Evolutionary conservation across 306 rosid genomes (phyloP).

Genomic region (Sophora flavescens): DNA sequence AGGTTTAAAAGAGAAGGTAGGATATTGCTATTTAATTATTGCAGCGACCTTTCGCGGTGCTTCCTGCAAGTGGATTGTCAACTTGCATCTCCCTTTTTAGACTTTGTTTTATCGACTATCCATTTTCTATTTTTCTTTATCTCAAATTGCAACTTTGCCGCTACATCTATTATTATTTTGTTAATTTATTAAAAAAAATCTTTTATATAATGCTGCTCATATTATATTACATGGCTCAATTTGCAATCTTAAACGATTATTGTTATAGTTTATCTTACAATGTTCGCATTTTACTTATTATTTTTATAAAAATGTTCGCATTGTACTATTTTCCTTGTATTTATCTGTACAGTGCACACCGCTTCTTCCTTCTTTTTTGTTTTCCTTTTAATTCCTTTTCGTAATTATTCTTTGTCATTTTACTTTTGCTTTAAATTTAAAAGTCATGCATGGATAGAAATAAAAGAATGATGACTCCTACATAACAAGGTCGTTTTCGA

Average conservation of each 20-base stretch:
- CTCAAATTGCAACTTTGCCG: constrained; percentile 53
- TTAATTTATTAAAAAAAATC: too few relatives aligned
- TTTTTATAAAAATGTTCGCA: background rate
- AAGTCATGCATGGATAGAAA: constrained; percentile 24
- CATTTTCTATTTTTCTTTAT: constrained; percentile 43
- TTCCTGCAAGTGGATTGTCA: constrained; percentile 88
- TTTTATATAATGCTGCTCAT: too few relatives aligned
- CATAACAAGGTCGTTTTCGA: constrained; percentile 27
- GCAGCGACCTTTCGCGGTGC: constrained; percentile 62
- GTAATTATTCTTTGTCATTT: background rate
- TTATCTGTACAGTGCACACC: constrained; percentile 10
- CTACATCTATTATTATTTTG: background rate
- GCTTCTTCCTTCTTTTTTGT: background rate
- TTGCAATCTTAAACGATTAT: constrained; percentile 3
- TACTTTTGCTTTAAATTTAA: background rate
- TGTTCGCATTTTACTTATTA: too few relatives aligned
- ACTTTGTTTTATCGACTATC: constrained; percentile 50
- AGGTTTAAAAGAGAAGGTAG: background rate
- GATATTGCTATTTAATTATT: constrained; percentile 42
- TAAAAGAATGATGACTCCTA: constrained; percentile 37
- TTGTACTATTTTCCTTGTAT: background rate
- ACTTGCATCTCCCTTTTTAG: constrained; percentile 75
- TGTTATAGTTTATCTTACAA: background rate
- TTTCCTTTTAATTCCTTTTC: background rate
- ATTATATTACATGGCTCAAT: too few relatives aligned